Evolutionary conservation across 163 green algal genomes (phyloP), one percentile per base, ranked within the genome.

Genomic region (Prototheca wickerhamii): DNA sequence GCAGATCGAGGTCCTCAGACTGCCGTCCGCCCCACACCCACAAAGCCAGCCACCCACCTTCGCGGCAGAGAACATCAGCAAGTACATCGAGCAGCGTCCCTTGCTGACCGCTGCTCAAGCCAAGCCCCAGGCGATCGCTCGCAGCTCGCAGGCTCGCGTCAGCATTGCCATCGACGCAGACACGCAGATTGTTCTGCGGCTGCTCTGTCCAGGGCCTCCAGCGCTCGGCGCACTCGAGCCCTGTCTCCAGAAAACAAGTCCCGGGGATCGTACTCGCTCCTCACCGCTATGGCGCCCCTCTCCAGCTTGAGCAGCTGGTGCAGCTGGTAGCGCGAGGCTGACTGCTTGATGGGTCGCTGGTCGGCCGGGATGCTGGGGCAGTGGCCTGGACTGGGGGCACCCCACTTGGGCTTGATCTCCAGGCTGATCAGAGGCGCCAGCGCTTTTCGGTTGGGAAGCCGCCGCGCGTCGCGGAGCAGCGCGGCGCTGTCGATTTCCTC

Each of bases 361-460:
- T 29, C 28, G 2, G 32, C 54, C 42, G 52, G 61, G 25, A 78
- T 46, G 0, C 65, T 74, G 29, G 33, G 4, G 53, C 58, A 71
- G 33, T 17, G 3, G 30, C 30, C 37, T 12, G 23, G 33, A 57
- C 53, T 29, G 4, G 37, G 54, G 15, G 23, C 29, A 35, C 72
- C 72, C 21, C 53, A 78, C 58, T 78, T 78, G 40, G 72, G 72
- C 64, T 78, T 78, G 12, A 78, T 42, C 58, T 78, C 72, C 1
- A 78, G 10, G n/a, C 60, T 71, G n/a, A 73, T 30, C 18, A 31
- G 51, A 32, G 2, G 64, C 35, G 5, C 42, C 37, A 12, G 0
- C 3, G 17, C 33, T 28, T 37, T 10, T 44, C 37, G 10, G 37
- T 10, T 15, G 15, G 37, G 37, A 10, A 44, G 37, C 37, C 10